Evolutionary conservation across 108 stramenopile genomes (phyloP), one percentile per base, ranked within the genome.

Genomic region (Skeletonema menzelii): DNA sequence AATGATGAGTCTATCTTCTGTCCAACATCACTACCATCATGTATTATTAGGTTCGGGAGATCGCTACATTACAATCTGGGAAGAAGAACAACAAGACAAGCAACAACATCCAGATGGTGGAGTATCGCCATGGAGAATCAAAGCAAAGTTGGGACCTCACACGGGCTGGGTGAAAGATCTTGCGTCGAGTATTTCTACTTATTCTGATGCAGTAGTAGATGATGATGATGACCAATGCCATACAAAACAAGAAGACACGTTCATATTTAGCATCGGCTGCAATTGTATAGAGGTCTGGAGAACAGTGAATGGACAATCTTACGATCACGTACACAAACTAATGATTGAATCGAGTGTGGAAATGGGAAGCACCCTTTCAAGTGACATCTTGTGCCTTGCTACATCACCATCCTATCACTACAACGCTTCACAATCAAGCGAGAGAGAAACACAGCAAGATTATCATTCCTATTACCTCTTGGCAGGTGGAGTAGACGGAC

Each of bases 111-210:
- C 8, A 55, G 10, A 47, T 15, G 27, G 63, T 31, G 17, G 17
- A 11, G 42, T 31, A 27, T 14, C 57, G 73, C 20, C 66, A 73
- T 71, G 70, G 46, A 15, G 46, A 28, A 17, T 28, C 55, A 47
- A 67, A 13, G 56, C 53, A 32, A 32, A 58, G 19, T 65, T 85
- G 8, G 85, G 85, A 26, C 82, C 85, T 20, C 85, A 85, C 31
- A 85, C 85, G 0, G 85, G 85, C n/a, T 85, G 85, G 85, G 85
- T 85, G 10, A 83, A 85, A 58, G 82, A 70, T 67, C 22, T 83
- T 14, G 75, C 73, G 5, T 68, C 60, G 1, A 37, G 64, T 49
- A 37, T 65, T 8, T 6, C 46, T 11, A 44, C 24, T 19, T 12
- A 63, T 1, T 15, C 20, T 3, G 31, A 3, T 32, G 59, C 57